These are phyloP conservation scores for Botryotinia convoluta DNA, from an alignment of 2,329 filamentous ascomycete species.

Conservation along the genomic window DNA sequence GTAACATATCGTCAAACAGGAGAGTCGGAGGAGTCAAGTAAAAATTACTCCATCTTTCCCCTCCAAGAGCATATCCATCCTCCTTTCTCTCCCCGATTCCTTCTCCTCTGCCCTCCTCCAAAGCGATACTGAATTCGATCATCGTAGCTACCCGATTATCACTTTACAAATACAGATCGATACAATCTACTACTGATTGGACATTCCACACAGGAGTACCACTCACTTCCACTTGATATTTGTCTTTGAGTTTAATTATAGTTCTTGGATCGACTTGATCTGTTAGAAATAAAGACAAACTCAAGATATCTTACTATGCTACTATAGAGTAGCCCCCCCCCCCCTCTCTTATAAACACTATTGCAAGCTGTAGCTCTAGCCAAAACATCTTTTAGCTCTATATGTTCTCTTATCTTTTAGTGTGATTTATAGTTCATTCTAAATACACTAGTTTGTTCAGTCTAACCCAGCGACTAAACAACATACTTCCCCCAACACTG, in stretches of 20 bases:
- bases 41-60: not conserved
- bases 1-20: not conserved
- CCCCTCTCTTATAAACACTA: not conserved
- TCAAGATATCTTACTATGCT: not conserved
- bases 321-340: not conserved
- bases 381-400: not conserved
- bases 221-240: not conserved
- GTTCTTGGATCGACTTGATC: not conserved
- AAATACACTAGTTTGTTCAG: fast-evolving
- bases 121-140: not conserved
- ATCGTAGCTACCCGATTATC: not conserved
- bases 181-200: not conserved
- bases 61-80: not conserved
- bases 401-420: not conserved
- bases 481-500: not conserved
- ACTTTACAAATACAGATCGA: not conserved
- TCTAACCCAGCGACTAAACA: not conserved
- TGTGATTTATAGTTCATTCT: not conserved
- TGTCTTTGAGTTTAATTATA: not conserved
- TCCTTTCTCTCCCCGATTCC: not conserved
- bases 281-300: not conserved
- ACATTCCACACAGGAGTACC: not conserved
- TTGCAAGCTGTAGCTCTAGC: not conserved
- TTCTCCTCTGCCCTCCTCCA: not conserved
- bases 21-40: not conserved